Conservation (phyloP, 495 filamentous ascomycete species). For the Penicillium riverlandense region DNA sequence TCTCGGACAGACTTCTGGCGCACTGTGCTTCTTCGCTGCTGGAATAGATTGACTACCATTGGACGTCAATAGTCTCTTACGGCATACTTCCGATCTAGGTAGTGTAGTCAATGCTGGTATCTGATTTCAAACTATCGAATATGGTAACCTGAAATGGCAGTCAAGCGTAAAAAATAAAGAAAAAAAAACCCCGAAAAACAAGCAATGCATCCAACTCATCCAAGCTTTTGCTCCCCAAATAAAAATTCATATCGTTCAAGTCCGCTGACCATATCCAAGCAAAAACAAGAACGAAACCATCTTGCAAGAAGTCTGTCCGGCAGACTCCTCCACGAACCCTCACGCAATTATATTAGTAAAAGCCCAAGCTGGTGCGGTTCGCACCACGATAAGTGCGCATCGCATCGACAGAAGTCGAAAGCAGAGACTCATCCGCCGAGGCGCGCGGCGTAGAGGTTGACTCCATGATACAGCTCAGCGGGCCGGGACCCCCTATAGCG, state of each 20-base stretch:
- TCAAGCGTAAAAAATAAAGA: too few relatives aligned
- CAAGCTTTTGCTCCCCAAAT: too few relatives aligned
- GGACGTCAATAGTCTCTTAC: too few relatives aligned
- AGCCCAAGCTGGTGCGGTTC: slow-evolving; percentile 26
- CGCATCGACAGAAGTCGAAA: not conserved
- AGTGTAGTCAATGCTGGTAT: too few relatives aligned
- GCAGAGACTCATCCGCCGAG: slow-evolving; percentile 17
- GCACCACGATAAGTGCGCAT: slow-evolving; percentile 24
- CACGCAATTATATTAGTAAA: slow-evolving; percentile 5
- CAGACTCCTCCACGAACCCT: slow-evolving; percentile 7
- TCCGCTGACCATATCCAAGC: too few relatives aligned
- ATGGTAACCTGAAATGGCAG: too few relatives aligned
- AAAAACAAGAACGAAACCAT: slow-evolving; percentile 2
- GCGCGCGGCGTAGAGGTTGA: slow-evolving; percentile 10
- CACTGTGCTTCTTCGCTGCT: not conserved
- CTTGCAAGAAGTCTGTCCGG: slow-evolving; percentile 7
- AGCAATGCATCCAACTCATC: too few relatives aligned
- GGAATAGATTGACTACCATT: too few relatives aligned
- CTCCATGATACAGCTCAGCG: slow-evolving; percentile 31
- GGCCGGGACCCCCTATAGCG: slow-evolving; percentile 8
- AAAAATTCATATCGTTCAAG: too few relatives aligned
- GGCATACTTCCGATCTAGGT: too few relatives aligned
- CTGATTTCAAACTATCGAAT: too few relatives aligned
- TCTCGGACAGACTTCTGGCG: not conserved
- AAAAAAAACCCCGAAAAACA: too few relatives aligned